These are phyloP conservation scores for Asterophora lycoperdoides DNA, from an alignment of 768 basidiomycete species.

Conservation along the genomic window DNA sequence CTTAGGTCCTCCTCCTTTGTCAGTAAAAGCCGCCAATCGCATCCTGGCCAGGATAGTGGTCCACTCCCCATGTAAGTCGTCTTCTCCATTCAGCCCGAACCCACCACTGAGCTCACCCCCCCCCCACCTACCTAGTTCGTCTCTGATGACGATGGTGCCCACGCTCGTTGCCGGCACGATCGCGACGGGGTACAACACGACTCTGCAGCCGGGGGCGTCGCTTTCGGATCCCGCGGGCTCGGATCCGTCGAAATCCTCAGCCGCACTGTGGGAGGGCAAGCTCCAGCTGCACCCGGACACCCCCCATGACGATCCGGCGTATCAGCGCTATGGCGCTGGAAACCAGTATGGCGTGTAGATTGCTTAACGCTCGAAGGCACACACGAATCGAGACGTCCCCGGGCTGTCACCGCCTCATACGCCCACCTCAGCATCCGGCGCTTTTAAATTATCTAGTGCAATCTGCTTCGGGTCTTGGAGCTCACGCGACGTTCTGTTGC, in stretches of 20 bases:
- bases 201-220: conserved; percentile 48
- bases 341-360: conserved; percentile 5
- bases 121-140: conserved; percentile 20
- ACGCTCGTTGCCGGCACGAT: conserved; percentile 42
- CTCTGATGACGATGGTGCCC: conserved; percentile 49
- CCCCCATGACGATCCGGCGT: conserved; percentile 55
- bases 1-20: conserved; percentile 83
- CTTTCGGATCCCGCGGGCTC: conserved; percentile 71
- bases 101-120: conserved; percentile 6
- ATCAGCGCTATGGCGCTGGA: conserved; percentile 26
- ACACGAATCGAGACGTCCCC: too few relatives aligned
- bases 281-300: conserved; percentile 89
- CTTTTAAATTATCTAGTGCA: too few relatives aligned
- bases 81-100: not conserved
- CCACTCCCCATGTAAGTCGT: conserved; percentile 43
- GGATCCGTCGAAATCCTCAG: conserved; percentile 78
- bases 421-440: not conserved
- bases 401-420: too few relatives aligned
- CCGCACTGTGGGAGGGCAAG: conserved; percentile 81
- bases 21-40: conserved; percentile 68
- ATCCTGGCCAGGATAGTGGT: conserved; percentile 44
- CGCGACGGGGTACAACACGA: conserved; percentile 74
- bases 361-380: not conserved
- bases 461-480: too few relatives aligned
- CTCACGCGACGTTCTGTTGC: too few relatives aligned